phyloP scores from a whole-genome alignment of 2,329 filamentous ascomycete genomes.

The Thermoascus crustaceus region DNA sequence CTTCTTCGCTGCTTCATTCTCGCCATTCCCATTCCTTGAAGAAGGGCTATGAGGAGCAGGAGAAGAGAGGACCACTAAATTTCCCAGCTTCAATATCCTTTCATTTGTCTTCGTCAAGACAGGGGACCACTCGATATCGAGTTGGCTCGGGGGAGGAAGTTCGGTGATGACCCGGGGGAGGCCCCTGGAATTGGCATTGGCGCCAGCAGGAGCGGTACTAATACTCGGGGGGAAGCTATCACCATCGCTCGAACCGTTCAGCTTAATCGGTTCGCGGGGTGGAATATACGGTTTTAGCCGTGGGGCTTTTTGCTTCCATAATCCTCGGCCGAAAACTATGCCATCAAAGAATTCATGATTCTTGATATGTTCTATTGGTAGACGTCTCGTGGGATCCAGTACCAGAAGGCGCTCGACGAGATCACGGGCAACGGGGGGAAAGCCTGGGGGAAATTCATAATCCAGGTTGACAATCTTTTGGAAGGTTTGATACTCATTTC shows the following conservation, averaged over 20 bases:
- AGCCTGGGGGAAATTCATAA: constrained; percentile 85
- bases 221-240: constrained; percentile 38
- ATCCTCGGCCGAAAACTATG: constrained; percentile 67
- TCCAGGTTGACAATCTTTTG: constrained; percentile 95
- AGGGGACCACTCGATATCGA: constrained; percentile 98
- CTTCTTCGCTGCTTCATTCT: constrained; percentile 68
- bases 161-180: constrained; percentile 85
- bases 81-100: constrained; percentile 87
- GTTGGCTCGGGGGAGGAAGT: constrained; percentile 86
- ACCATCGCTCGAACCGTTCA: constrained; percentile 48
- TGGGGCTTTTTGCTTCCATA: constrained; percentile 89
- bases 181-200: constrained; percentile 45
- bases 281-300: constrained; percentile 75
- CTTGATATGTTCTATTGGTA: constrained; percentile 93
- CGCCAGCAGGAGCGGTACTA: constrained; percentile 28
- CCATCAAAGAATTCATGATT: constrained; percentile 94
- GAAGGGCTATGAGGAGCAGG: constrained; percentile 68
- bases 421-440: constrained; percentile 77
- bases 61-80: constrained; percentile 73
- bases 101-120: constrained; percentile 87
- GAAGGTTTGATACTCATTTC: constrained; percentile 93
- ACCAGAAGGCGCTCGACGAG: constrained; percentile 85
- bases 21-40: constrained; percentile 55
- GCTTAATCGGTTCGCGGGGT: constrained; percentile 66
- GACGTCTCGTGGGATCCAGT: constrained; percentile 70